Evolutionary conservation across 2,329 filamentous ascomycete genomes (phyloP), one percentile per base, ranked within the genome.

Genomic region (Plenodomus tracheiphilus): DNA sequence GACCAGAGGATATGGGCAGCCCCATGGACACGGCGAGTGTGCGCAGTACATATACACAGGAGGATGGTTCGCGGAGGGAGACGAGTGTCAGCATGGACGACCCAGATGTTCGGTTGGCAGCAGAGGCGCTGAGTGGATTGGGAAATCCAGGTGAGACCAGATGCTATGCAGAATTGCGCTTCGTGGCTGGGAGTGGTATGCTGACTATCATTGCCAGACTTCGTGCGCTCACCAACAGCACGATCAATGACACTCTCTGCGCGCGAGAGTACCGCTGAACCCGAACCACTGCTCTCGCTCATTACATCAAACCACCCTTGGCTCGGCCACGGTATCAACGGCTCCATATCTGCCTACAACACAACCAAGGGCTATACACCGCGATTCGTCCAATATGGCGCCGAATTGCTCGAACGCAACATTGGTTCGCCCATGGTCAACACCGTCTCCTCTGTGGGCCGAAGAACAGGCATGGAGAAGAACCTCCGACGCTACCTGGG

Each of bases 351-450:
- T 1, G 90, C 89, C 1, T 97, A 97, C 70, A 87, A 88, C 21
- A 86, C 83, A 2, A 91, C 89, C 10, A 97, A 97, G 73, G 90
- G 92, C 59, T 95, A 93, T 64, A 95, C 91, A 1, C 91, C 93
- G 0, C 83, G 88, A 2, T 90, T 97, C 68, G 91, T 80, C n/a
- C 75, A 89, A 71, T 88, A 89, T n/a, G 85, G 91, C 52, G 93
- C 90, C 41, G 91, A 96, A 69, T 91, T 95, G 62, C 86, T 97
- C 17, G 93, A 97, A 72, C 87, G 89, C 39, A 93, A 90, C 59
- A 84, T 96, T 43, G 89, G 82, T 11, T 79, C 88, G 1, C 91
- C 91, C 1, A 85, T 97, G 43, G 89, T 89, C 43, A 94, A 89
- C 65, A 94, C 90, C 0, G 89, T 96, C 22, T 89, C 89, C 13